These are phyloP conservation scores for Schoenoplectus tabernaemontani DNA, from an alignment of 202 grass and related monocot genomes.

Conservation along the genomic window DNA sequence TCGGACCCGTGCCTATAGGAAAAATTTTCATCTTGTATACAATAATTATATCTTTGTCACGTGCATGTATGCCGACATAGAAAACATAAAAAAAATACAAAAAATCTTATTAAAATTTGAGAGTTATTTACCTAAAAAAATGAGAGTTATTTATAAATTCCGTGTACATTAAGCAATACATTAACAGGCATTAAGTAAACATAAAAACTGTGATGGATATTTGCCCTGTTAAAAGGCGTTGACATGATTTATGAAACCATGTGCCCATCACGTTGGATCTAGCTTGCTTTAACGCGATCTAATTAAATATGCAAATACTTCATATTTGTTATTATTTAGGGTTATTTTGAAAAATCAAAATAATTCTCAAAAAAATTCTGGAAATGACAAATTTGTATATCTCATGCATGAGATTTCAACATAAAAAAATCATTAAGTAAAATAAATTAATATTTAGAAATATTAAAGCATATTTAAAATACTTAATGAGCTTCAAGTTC, in stretches of 20 bases:
- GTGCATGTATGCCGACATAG: not conserved
- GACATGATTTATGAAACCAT: constrained; percentile 1
- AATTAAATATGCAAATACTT: too few species aligned
- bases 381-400: too few species aligned
- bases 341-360: too few species aligned
- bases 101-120: not conserved
- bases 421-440: too few species aligned
- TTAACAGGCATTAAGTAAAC: not conserved
- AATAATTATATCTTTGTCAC: not conserved
- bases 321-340: too few species aligned
- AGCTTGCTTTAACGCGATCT: not conserved
- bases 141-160: not conserved
- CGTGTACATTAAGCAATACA: not conserved
- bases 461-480: too few species aligned
- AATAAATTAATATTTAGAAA: too few species aligned
- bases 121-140: not conserved
- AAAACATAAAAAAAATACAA: not conserved
- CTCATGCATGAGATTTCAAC: too few species aligned
- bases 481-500: too few species aligned
- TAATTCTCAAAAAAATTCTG: too few species aligned
- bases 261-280: not conserved
- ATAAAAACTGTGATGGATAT: not conserved
- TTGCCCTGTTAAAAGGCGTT: not conserved
- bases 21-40: too few species aligned
- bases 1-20: too few species aligned